phyloP scores from a whole-genome alignment of 2,329 filamentous ascomycete species.

The Colletotrichum magnum region DNA sequence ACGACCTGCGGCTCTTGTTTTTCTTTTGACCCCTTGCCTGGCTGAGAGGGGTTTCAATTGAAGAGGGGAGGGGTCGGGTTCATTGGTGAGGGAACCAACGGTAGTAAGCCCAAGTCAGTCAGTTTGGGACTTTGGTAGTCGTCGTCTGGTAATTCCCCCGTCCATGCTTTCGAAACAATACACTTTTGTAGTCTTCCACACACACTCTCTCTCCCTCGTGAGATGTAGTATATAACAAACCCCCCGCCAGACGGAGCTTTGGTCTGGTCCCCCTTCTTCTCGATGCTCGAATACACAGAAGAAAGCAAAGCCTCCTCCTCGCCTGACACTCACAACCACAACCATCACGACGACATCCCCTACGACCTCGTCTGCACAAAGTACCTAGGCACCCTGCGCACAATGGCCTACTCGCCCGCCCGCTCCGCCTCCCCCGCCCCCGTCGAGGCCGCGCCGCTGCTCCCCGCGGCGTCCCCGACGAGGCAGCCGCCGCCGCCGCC shows the following conservation, averaged over 20 bases:
- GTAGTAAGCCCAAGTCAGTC: too few relatives aligned
- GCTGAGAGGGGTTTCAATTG: background rate
- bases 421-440: background rate
- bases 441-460: background rate
- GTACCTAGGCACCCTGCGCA: conserved; percentile 28
- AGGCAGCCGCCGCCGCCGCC: conserved; percentile 1
- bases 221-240: conserved; percentile 11
- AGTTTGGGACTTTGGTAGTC: too few relatives aligned
- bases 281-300: conserved; percentile 15
- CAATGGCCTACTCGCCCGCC: conserved; percentile 17
- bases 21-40: too few relatives aligned
- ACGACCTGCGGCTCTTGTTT: conserved; percentile 8
- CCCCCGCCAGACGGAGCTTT: conserved; percentile 40
- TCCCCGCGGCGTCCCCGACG: background rate
- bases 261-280: conserved; percentile 37
- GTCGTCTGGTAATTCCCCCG: too few relatives aligned
- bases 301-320: conserved; percentile 5
- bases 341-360: background rate
- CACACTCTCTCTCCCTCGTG: background rate
- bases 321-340: background rate
- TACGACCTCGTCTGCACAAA: conserved; percentile 35
- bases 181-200: too few relatives aligned
- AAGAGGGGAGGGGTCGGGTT: background rate
- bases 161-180: too few relatives aligned
- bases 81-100: background rate